Evolutionary conservation across 176 grass and related monocot species (phyloP), one percentile per base, ranked within the genome.

Genomic region (Oryza australiensis): DNA sequence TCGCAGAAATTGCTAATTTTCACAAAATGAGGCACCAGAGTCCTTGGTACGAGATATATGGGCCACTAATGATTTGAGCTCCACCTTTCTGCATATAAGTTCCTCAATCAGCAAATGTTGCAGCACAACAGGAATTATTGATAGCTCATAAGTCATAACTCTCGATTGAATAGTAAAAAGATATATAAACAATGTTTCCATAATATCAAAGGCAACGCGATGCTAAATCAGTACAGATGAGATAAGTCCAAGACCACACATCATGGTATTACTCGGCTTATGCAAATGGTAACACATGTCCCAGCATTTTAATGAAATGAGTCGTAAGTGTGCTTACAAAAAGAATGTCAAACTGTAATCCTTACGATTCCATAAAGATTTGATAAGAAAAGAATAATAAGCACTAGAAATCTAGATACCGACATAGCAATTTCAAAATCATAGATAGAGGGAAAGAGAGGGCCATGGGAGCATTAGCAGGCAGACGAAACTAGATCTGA

Each of bases 81-180:
- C 88, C 83, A 90, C 88, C 83, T 82, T 86, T 77, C 73, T 82
- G 73, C 34, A 77, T 2, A 9, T 15, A 45, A 87, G 49, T 81
- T 69, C 46, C 1, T 12, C 48, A 62, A 7, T 87, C 48, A 87
- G 27, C 9, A 74, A 30, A 80, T 37, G 51, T 80, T 26, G 22
- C 28, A 66, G 26, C n/a, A 41, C 29, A 70, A 72, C 26, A 64
- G 34, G 11, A 70, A 43, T 28, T 33, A 62, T 22, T 27, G 2
- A 27, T 64, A 13, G 3, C 10, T 49, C 60, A 71, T 22, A 38
- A 7, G 32, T 40, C 15, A 4, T 38, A 53, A 22, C 66, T 40
- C 78, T 26, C 26, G 49, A 40, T 57, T 49, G 26, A 38, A 66
- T 53, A 66, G 40, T 59, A 6, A 7, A 67, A 20, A 75, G 24